A percentile compares a stretch with the other conserved stretches of the same genome.
These are phyloP conservation scores for Ogataea angusta DNA, from an alignment of 805 yeast genomes.

Conservation along the genomic window DNA sequence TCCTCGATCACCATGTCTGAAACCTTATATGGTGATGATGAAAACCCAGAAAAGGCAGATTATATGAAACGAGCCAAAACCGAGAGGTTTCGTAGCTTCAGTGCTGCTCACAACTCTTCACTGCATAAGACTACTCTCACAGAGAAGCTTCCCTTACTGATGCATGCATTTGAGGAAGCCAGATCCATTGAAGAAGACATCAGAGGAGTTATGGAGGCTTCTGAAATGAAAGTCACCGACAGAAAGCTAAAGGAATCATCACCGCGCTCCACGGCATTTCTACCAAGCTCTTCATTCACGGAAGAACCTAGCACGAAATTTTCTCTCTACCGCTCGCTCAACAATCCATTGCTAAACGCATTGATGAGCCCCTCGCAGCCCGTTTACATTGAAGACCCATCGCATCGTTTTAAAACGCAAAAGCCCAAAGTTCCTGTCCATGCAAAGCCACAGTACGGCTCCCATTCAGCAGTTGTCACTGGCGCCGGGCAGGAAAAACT, in stretches of 20 bases:
- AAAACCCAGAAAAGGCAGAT: conserved; percentile 41
- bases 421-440: conserved; percentile 5
- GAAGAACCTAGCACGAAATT: background rate
- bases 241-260: background rate
- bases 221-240: conserved; percentile 8
- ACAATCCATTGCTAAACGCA: conserved; percentile 5
- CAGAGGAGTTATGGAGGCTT: conserved; percentile 13
- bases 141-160: conserved; percentile 61
- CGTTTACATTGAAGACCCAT: background rate
- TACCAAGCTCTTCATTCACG: background rate
- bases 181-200: conserved; percentile 55
- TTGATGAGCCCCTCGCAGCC: background rate
- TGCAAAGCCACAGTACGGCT: no score
- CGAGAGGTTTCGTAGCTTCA: background rate
- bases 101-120: conserved; percentile 21
- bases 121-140: conserved; percentile 51
- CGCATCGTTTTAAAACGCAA: background rate
- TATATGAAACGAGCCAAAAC: background rate
- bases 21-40: conserved; percentile 39
- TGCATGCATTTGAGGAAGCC: conserved; percentile 66
- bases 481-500: no score
- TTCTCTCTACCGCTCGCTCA: conserved; percentile 2
- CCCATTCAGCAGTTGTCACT: no score
- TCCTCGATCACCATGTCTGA: background rate
- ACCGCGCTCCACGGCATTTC: background rate